These are phyloP conservation scores for Raffaelea arxii DNA, from an alignment of 2,329 filamentous ascomycete genomes.

Conservation along the genomic window DNA sequence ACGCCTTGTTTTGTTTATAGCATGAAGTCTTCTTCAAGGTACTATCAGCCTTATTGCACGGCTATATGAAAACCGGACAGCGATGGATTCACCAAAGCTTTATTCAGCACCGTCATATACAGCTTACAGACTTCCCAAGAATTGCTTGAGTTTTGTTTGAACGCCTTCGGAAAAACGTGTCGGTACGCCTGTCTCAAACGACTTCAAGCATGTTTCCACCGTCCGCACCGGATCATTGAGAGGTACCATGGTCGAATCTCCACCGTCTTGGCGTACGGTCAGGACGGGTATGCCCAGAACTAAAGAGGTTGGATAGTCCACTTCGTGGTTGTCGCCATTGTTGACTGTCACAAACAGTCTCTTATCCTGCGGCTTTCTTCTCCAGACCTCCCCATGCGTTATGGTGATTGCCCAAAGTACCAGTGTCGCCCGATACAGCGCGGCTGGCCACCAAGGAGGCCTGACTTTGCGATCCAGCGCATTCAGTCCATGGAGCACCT, in stretches of 20 bases:
- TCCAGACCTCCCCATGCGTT: no score
- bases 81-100: no score
- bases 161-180: neutral
- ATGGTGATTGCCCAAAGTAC: neutral
- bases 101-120: no score
- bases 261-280: neutral
- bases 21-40: no score
- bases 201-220: neutral
- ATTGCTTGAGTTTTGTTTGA: neutral
- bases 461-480: neutral
- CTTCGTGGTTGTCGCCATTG: no score
- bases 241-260: neutral
- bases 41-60: no score
- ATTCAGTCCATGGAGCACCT: neutral
- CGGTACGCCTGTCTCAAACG: neutral
- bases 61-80: no score
- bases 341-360: no score
- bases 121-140: no score
- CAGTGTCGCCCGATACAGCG: neutral
- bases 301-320: no score
- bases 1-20: no score
- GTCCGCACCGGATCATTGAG: neutral
- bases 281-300: neutral
- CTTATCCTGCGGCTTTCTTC: no score
- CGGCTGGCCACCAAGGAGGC: neutral